Base-by-base conservation (phyloP, 73 alveolate species). In the Uronychia setigera region DNA sequence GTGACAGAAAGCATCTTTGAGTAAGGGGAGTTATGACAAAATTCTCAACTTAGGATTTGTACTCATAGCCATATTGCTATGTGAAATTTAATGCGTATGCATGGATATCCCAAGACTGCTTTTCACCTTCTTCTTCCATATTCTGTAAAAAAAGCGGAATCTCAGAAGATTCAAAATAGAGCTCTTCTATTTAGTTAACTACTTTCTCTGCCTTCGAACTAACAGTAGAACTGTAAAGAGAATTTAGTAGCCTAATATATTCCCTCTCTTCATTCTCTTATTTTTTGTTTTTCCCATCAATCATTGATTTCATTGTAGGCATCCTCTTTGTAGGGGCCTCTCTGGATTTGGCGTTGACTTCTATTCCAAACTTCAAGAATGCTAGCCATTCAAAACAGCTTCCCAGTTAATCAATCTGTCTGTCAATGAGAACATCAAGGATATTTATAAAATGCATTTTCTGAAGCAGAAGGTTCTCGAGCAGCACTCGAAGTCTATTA, bases 1-100 rank as follows among this genome's bases (percentile, higher is more conserved):
- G 80, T 79, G 86, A 88, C 78, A 87, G 77, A 58, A 91, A 84
- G 74, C 94, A 88, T 79, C 95, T 90, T 77, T 94, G 92, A 26
- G 96, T 94, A 25, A 91, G 92, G 25, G 98, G 98, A 19, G 98
- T 94, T 57, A 84, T 78, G 29, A 94, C 96, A 58, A 94, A 84
- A 76, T 90, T 82, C 80, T 92, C 95, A 78, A 85, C 92, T 74
- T 90, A 84, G 74, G 95, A 93, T 27, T 88, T 94, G 67, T 87
- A 91, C 82, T 94, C 98, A 88, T 86, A 94, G 29, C 98, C 98
- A 81, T 94, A 94, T 78, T 87, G 75, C 57, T 35, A 28, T 31
- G 26, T 25, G 29, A 14, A 31, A 14, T 35, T 33, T 0, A 78
- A 35, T 27, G 60, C 11, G 32, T 78, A 77, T 19, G 78, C 92